Percentiles rank a stretch among this genome's conserved stretches.
These are phyloP conservation scores for Sutorius australiensis DNA, from an alignment of 768 basidiomycete species.

Conservation along the genomic window DNA sequence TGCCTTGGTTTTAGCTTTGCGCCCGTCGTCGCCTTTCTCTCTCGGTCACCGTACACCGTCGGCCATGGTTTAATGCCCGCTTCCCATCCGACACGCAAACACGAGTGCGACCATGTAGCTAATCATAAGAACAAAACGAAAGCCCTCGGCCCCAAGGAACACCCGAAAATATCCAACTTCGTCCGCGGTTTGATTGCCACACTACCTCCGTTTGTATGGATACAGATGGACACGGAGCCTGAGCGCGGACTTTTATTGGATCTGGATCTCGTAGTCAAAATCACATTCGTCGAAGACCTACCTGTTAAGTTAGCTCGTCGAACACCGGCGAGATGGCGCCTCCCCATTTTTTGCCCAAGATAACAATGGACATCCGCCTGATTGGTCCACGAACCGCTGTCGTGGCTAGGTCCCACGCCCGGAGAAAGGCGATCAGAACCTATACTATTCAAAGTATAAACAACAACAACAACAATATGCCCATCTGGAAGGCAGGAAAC, in stretches of 20 bases:
- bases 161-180: conserved; percentile 2
- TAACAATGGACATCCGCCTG: neutral
- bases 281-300: conserved; percentile 20
- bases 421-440: conserved; percentile 4
- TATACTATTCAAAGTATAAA: neutral
- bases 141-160: conserved; percentile 30
- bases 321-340: conserved; percentile 3
- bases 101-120: neutral
- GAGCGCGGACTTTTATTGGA: conserved; percentile 4
- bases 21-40: neutral
- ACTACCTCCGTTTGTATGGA: conserved; percentile 18
- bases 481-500: conserved; percentile 5
- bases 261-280: conserved; percentile 23
- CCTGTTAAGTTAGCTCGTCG: conserved; percentile 3
- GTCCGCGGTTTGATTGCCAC: conserved; percentile 23
- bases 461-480: no score
- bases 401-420: conserved; percentile 8
- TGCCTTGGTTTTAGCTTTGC: neutral
- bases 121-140: conserved; percentile 6
- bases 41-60: neutral
- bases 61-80: neutral
- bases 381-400: conserved; percentile 17
- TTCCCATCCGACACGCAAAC: conserved; percentile 7
- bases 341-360: conserved; percentile 1
- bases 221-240: conserved; percentile 1